Evolutionary conservation across 192 early-diverging fungal genomes (phyloP).

Genomic region (Coemansia sp.): DNA sequence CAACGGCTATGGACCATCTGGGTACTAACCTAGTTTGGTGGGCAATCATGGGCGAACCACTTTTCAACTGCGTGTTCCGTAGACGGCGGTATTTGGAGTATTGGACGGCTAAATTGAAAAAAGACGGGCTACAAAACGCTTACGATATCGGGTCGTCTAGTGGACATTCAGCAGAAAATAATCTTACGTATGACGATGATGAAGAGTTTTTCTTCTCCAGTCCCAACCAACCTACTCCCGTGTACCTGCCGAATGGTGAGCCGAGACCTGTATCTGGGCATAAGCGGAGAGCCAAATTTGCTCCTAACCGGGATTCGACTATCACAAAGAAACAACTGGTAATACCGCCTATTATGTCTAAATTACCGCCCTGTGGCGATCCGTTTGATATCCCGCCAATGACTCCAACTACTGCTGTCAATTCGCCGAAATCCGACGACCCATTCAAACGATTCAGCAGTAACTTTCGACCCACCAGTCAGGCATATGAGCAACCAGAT

Average conservation of each 20-base stretch:
- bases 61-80: slow-evolving; percentile 39
- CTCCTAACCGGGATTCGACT: slow-evolving; percentile 16
- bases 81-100: slow-evolving; percentile 26
- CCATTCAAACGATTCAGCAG: slow-evolving; percentile 19
- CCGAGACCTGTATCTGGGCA: slow-evolving; percentile 10
- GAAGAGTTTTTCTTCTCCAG: slow-evolving; percentile 25
- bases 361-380: slow-evolving; percentile 10
- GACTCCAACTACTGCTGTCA: slow-evolving; percentile 20
- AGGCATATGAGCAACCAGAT: not conserved
- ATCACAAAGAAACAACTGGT: not conserved
- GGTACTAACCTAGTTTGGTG: slow-evolving; percentile 51
- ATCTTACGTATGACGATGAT: slow-evolving; percentile 12
- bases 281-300: slow-evolving; percentile 23
- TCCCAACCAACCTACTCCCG: slow-evolving; percentile 1
- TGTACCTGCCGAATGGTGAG: slow-evolving; percentile 33
- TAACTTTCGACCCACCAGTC: slow-evolving; percentile 7
- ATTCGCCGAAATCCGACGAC: slow-evolving; percentile 17
- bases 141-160: slow-evolving; percentile 32
- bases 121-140: slow-evolving; percentile 48
- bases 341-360: not conserved
- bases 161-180: not conserved
- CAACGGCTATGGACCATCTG: slow-evolving; percentile 44
- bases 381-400: slow-evolving; percentile 44
- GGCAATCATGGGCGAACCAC: slow-evolving; percentile 45
- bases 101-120: slow-evolving; percentile 35